Percentiles rank a stretch among this genome's conserved stretches.
These are phyloP conservation scores for sunflower (Helianthus annuus) DNA, from an alignment of 129 eudicot genomes.

Conservation along the genomic window HanXRQr2.0-SUNRISE NC_035446.2:96437823-96438322, in stretches of 20 bases:
- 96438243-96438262: slow-evolving; percentile 55
- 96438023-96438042: slow-evolving; percentile 38
- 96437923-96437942: no score
- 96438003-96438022: slow-evolving; percentile 53
- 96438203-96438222: slow-evolving; percentile 52
- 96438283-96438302: slow-evolving; percentile 53
- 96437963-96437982: slow-evolving; percentile 46
- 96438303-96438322: slow-evolving; percentile 27
- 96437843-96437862: no score
- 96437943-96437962: slow-evolving; percentile 30
- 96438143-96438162: slow-evolving; percentile 56
- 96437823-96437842: no score
- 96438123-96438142: slow-evolving; percentile 52
- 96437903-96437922: no score
- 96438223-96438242: slow-evolving; percentile 69
- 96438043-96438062: slow-evolving; percentile 52
- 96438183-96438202: slow-evolving; percentile 79
- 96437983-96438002: slow-evolving; percentile 50
- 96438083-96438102: slow-evolving; percentile 37
- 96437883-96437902: no score
- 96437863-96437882: no score
- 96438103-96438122: slow-evolving; percentile 43
- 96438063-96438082: slow-evolving; percentile 21
- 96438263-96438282: slow-evolving; percentile 71
- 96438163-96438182: slow-evolving; percentile 76